These are phyloP conservation scores for Leucoagaricus sp. DNA, from an alignment of 1,284 basidiomycete species.

Conservation along the genomic window DNA sequence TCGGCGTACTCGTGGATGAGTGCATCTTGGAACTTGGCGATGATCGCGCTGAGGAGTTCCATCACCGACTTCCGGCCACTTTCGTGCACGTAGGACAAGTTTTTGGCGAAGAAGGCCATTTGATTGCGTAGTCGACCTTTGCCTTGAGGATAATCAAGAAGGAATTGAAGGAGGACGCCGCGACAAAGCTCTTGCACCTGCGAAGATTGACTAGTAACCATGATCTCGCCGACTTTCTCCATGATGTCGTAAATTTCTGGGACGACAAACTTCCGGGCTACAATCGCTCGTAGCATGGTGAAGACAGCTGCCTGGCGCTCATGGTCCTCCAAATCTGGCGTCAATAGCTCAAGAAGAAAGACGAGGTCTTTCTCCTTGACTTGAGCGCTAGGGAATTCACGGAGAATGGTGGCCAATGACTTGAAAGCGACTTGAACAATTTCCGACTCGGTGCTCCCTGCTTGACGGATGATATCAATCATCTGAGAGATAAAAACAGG, in stretches of 20 bases:
- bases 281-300: constrained; percentile 88
- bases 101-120: constrained; percentile 93
- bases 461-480: constrained; percentile 81
- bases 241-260: constrained; percentile 98
- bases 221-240: constrained; percentile 92
- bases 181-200: constrained; percentile 94
- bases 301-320: constrained; percentile 89
- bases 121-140: constrained; percentile 86
- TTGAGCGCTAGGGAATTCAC: constrained; percentile 80
- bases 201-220: constrained; percentile 91
- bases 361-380: constrained; percentile 90
- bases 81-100: constrained; percentile 90
- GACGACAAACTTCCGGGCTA: constrained; percentile 89
- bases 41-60: constrained; percentile 83
- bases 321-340: constrained; percentile 94
- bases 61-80: constrained; percentile 91
- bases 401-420: constrained; percentile 82
- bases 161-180: constrained; percentile 88
- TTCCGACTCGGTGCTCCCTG: constrained; percentile 90
- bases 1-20: constrained; percentile 86
- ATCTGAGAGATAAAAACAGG: constrained; percentile 88
- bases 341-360: constrained; percentile 83
- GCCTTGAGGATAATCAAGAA: constrained; percentile 98
- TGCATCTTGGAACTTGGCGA: constrained; percentile 82
- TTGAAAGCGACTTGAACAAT: constrained; percentile 89